These are phyloP conservation scores for Saccharomycopsis sp. DNA, from an alignment of 805 yeast species.

Conservation along the genomic window DNA sequence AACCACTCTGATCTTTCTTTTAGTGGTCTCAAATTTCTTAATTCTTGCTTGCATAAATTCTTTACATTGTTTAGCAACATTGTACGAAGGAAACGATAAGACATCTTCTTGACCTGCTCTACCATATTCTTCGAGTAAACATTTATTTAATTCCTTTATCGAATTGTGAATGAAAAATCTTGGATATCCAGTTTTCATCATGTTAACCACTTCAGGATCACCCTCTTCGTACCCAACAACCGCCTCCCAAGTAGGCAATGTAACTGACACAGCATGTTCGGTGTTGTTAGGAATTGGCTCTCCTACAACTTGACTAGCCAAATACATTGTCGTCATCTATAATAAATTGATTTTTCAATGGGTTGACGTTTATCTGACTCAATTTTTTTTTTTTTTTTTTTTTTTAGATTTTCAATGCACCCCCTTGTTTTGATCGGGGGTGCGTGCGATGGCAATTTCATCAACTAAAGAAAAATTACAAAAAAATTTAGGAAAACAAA, in stretches of 20 bases:
- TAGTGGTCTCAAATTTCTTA: slow-evolving; percentile 30
- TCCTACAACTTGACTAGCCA: slow-evolving; percentile 46
- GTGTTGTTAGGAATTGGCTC: slow-evolving; percentile 84
- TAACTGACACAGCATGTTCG: slow-evolving; percentile 90
- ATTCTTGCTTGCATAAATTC: slow-evolving; percentile 45
- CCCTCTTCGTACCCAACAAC: slow-evolving; percentile 92
- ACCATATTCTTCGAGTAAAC: slow-evolving; percentile 64
- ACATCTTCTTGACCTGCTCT: slow-evolving; percentile 67
- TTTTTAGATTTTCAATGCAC: too few species aligned
- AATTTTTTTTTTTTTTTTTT: too few species aligned
- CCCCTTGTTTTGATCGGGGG: too few species aligned
- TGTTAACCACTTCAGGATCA: slow-evolving; percentile 65
- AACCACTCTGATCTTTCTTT: slow-evolving; percentile 49
- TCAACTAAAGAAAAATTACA: too few species aligned
- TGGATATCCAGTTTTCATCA: slow-evolving; percentile 86
- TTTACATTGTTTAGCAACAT: slow-evolving; percentile 78
- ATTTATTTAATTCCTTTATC: slow-evolving; percentile 48
- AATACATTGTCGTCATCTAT: slow-evolving; percentile 24
- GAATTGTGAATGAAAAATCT: slow-evolving; percentile 66
- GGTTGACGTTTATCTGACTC: too few species aligned
- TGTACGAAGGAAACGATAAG: slow-evolving; percentile 70
- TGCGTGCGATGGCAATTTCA: too few species aligned
- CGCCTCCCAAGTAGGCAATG: slow-evolving; percentile 92
- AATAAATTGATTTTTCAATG: too few species aligned
- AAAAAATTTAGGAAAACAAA: background rate